Evolutionary conservation across 306 rosid species (phyloP).

Genomic region (Rosa multiflora): DNA sequence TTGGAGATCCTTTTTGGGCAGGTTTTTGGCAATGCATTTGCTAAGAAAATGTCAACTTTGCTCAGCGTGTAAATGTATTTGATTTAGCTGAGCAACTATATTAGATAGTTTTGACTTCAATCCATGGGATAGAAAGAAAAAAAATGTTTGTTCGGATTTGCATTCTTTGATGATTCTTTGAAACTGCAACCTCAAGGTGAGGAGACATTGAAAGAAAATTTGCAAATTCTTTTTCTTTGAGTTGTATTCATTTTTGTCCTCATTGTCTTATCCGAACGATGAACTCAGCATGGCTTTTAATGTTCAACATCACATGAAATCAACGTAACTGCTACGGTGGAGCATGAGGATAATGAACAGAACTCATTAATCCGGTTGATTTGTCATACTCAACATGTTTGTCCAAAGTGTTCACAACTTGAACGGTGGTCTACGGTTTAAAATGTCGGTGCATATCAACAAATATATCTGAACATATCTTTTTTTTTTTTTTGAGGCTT

Average conservation of each 20-base stretch:
- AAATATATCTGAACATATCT: no score
- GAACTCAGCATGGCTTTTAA: neutral
- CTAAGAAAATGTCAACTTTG: conserved; percentile 27
- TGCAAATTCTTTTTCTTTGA: conserved; percentile 8
- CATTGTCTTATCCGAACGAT: neutral
- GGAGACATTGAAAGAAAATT: neutral
- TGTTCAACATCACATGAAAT: neutral
- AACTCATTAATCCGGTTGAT: neutral
- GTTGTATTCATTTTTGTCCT: neutral
- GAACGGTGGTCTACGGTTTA: no score
- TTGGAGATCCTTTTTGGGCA: neutral
- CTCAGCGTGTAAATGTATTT: conserved; percentile 55
- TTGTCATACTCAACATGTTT: neutral
- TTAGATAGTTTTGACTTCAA: conserved; percentile 1
- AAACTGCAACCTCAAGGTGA: neutral
- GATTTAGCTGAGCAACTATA: conserved; percentile 22
- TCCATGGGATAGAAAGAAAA: neutral
- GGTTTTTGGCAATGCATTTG: conserved; percentile 18
- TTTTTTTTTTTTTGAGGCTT: no score
- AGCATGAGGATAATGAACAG: neutral
- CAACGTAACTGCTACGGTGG: neutral
- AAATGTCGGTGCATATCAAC: no score
- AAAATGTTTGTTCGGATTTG: neutral
- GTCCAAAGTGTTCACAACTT: no score
- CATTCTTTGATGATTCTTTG: neutral